phyloP scores from a whole-genome alignment of 2,329 filamentous ascomycete species.

The Whalleya microplaca region DNA sequence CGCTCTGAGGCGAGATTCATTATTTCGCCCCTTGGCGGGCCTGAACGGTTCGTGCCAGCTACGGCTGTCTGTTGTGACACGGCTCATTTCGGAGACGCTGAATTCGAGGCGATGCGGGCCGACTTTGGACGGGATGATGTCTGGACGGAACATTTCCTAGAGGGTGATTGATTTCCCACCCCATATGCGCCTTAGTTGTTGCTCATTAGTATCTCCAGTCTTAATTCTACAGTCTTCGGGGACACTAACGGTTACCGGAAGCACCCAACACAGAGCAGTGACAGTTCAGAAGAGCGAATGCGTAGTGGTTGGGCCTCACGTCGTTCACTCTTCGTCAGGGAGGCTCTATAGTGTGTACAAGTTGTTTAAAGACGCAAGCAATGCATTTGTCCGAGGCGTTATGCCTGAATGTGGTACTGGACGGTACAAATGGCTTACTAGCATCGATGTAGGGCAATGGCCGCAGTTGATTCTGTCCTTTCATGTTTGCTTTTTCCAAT shows the following conservation, averaged over 20 bases:
- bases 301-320: conserved; percentile 11
- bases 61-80: not conserved
- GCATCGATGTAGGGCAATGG: conserved; percentile 2
- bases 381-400: conserved; percentile 19
- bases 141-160: conserved; percentile 14
- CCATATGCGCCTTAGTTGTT: not conserved
- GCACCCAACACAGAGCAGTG: not conserved
- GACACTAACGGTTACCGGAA: not conserved
- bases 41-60: not conserved
- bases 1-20: not conserved
- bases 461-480: too few relatives aligned
- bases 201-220: not conserved
- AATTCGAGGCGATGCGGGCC: not conserved
- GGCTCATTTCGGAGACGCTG: not conserved
- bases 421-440: conserved; percentile 17
- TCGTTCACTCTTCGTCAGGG: conserved; percentile 10
- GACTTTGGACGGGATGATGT: conserved; percentile 12
- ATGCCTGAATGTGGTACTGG: not conserved
- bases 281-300: not conserved
- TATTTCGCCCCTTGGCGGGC: not conserved
- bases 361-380: conserved; percentile 16
- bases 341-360: conserved; percentile 8
- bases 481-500: too few relatives aligned
- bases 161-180: conserved; percentile 2
- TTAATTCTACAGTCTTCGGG: not conserved